Evolutionary conservation across 2,329 filamentous ascomycete species (phyloP).

Genomic region (Sporothrix pallida): DNA sequence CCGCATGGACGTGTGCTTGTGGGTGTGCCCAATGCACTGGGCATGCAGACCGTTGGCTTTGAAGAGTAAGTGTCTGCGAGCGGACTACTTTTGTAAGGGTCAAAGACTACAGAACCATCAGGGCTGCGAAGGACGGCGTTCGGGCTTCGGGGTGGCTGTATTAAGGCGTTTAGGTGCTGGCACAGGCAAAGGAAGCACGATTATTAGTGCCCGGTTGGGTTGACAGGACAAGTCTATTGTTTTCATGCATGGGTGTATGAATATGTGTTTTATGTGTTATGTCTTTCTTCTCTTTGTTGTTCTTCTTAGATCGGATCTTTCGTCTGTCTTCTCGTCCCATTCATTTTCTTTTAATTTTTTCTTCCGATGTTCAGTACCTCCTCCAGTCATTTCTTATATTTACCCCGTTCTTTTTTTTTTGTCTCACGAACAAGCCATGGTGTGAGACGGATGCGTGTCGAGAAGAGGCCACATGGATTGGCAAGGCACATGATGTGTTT

Average conservation of each 20-base stretch:
- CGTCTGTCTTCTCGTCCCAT: background rate
- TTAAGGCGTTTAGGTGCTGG: conserved; percentile 10
- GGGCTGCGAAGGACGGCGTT: background rate
- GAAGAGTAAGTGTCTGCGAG: conserved; percentile 26
- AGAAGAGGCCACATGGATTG: conserved; percentile 10
- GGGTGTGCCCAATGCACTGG: conserved; percentile 63
- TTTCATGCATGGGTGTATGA: conserved; percentile 12
- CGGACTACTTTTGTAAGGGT: background rate
- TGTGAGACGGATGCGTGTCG: background rate
- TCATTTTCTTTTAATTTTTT: background rate
- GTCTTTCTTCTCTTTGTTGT: background rate
- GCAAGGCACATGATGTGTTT: conserved; percentile 17
- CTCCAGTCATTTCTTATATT: background rate
- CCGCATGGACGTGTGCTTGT: conserved; percentile 62
- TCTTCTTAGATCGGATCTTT: background rate
- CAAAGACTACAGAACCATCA: background rate
- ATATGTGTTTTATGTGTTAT: background rate
- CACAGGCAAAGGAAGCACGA: conserved; percentile 10
- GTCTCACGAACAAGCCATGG: background rate
- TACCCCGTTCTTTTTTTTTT: background rate
- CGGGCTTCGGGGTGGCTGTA: conserved; percentile 17
- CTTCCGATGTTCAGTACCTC: background rate
- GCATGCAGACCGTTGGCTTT: conserved; percentile 63
- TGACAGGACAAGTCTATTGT: background rate
- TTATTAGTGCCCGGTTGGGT: background rate